A percentile compares a stretch with the other conserved stretches of the same genome.
These are phyloP conservation scores for Venturia oleaginea DNA, from an alignment of 2,329 filamentous ascomycete genomes.

Conservation along the genomic window DNA sequence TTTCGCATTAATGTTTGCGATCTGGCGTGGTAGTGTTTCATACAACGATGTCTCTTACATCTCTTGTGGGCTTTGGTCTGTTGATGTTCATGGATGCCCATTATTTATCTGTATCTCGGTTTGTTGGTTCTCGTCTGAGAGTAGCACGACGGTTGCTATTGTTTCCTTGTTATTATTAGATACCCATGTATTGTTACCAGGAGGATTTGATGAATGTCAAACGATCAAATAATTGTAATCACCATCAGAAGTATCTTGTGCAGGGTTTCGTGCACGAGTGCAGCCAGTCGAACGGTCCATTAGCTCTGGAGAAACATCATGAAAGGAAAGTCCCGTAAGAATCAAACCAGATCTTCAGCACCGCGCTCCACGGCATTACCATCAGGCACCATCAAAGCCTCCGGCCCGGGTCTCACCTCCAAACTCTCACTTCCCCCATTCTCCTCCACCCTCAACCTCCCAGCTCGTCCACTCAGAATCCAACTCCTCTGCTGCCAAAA, in stretches of 20 bases:
- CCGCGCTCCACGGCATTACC: not conserved
- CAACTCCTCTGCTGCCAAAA: constrained; percentile 88
- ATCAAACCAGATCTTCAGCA: not conserved
- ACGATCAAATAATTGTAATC: not conserved
- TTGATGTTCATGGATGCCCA: not conserved
- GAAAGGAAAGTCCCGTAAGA: too few species aligned
- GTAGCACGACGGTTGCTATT: not conserved
- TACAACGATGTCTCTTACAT: not conserved
- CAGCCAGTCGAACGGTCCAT: not conserved
- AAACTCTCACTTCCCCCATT: not conserved
- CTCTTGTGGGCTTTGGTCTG: not conserved
- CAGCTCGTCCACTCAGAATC: constrained; percentile 37
- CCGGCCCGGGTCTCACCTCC: not conserved
- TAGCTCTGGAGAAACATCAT: not conserved
- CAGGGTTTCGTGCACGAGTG: not conserved
- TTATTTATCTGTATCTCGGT: not conserved
- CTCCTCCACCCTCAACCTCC: constrained; percentile 1
- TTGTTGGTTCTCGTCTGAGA: not conserved
- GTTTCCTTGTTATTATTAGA: not conserved
- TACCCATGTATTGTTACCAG: not conserved
- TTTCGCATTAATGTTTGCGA: not conserved
- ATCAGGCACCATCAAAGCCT: not conserved
- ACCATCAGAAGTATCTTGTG: not conserved
- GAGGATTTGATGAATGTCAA: not conserved
- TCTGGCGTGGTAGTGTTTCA: too few species aligned